Base-by-base conservation (phyloP, 2,329 filamentous ascomycete species). In the Tolypocladium pustulatum region DNA sequence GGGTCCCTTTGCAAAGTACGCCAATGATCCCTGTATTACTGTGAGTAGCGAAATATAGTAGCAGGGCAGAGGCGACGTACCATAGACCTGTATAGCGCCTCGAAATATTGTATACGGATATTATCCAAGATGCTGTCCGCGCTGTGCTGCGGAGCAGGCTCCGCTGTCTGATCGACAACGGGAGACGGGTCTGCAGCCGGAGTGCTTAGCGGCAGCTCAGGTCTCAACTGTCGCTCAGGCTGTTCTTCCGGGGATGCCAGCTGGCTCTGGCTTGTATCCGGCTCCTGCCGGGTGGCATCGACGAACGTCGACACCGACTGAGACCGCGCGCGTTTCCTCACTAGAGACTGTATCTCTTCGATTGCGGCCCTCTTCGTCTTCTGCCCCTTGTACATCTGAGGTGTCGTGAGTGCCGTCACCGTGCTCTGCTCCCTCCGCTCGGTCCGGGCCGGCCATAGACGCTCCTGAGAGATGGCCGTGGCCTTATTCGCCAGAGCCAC, bases 1-100 rank as follows among this genome's bases (percentile, higher is more conserved):
- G 1, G 90, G 88, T 0, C 89, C 90, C 74, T 94, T 94, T 25
- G 87, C 87, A 71, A 93, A 92, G 71, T 92, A 94, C 59, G 89
- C 89, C 59, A 93, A 75, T 4, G 89, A 90, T 38, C 88, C 89
- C 80, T 89, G 51, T 10, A 37, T n/a, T 25, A 13, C 27, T 12
- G 37, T 10, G 3, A 54, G 64, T 69, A 22, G 67, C 63, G 34
- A 37, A 25, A 22, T 20, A 59, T 73, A 74, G 67, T 30, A 68
- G 67, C 3, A 68, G 63, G 20, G 71, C 60, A 7, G 61, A n/a
- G 55, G 49, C 20, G 7, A 4, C 76, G 17, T 70, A 83, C 83
- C 77, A 83, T 81, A 59, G 86, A 84, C 73, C 84, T 78, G 76
- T 85, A 86, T 1, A 88, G 71, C 7, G 79, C 77, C 59, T 85